Evolutionary conservation across 2,329 filamentous ascomycete genomes (phyloP), one percentile per base, ranked within the genome.

Genomic region (Ciborinia camelliae): DNA sequence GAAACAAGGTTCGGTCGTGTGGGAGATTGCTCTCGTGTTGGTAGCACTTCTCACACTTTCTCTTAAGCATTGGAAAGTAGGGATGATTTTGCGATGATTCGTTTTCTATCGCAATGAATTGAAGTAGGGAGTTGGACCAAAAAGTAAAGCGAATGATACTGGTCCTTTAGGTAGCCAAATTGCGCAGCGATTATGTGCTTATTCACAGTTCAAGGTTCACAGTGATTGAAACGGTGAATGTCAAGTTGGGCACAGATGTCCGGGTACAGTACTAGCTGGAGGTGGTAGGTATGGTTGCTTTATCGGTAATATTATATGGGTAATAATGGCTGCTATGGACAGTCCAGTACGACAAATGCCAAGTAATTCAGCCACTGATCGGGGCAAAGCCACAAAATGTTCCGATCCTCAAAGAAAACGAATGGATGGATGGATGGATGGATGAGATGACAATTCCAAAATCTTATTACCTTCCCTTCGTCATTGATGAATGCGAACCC

Each of bases 11-110:
- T 62, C 63, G 66, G 58, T 72, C 68, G 71, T 70, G 59, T 70
- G 69, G 67, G 68, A 71, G 66, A 69, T 72, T 69, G 68, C 68
- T 57, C 66, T 71, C 65, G 69, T 68, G 66, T 65, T 57, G 55
- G 68, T 60, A 59, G 68, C 65, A 68, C 70, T 68, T 61, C 41
- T 62, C 61, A 66, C 65, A 68, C 70, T 68, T 68, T 62, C 41
- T 57, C n/a, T 45, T 23, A 50, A 52, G 55, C 63, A 64, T 64
- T 64, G 63, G 53, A 61, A 64, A 37, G 28, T 37, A 51, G 55
- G 12, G 47, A 47, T 23, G 23, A 53, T 50, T 39, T 32, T 41
- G 62, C 20, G 43, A 48, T 41, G 8, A 41, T 53, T 62, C 26
- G 20, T 23, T 58, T 47, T 23, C 41, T 63, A 47, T 63, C 41